Percentiles rank a stretch among this genome's conserved stretches.
These are phyloP conservation scores for Lasiodiplodia citricola DNA, from an alignment of 2,329 filamentous ascomycete species.

Conservation along the genomic window DNA sequence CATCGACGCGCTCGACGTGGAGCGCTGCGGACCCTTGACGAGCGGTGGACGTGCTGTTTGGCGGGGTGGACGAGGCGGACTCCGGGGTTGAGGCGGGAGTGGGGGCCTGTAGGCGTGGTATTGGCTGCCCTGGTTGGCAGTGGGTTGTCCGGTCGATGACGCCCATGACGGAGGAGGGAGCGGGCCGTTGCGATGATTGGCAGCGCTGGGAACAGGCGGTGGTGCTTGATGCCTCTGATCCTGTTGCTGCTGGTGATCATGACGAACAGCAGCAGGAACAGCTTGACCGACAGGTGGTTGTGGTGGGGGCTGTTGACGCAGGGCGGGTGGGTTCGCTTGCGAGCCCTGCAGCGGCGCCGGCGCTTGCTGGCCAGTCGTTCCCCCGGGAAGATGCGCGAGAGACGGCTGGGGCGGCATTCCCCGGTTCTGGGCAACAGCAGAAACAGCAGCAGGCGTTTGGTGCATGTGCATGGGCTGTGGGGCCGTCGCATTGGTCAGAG, in stretches of 20 bases:
- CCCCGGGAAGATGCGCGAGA: not conserved
- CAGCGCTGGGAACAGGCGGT: not conserved
- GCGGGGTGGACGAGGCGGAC: slow-evolving; percentile 5
- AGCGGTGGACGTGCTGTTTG: not conserved
- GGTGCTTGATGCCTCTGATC: not conserved
- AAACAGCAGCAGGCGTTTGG: not conserved
- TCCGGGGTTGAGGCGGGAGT: slow-evolving; percentile 35
- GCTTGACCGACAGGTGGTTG: not conserved
- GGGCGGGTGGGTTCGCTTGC: slow-evolving; percentile 9
- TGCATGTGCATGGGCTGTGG: slow-evolving; percentile 1
- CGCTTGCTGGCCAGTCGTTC: not conserved
- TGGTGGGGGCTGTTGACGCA: slow-evolving; percentile 8
- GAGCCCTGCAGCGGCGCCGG: not conserved
- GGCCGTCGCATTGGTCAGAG: slow-evolving; percentile 1
- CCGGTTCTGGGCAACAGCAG: not conserved
- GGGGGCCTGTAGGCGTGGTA: slow-evolving; percentile 30
- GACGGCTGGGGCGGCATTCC: not conserved
- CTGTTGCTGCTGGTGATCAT: not conserved
- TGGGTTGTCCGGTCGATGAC: not conserved
- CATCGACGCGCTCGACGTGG: slow-evolving; percentile 36
- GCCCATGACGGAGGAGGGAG: not conserved
- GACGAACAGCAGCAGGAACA: not conserved
- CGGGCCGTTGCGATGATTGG: not conserved
- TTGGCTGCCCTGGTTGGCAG: slow-evolving; percentile 28
- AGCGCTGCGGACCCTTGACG: slow-evolving; percentile 4